These are phyloP conservation scores for Kitagawia praeruptora DNA, from an alignment of 129 eudicot species.

Conservation along the genomic window DNA sequence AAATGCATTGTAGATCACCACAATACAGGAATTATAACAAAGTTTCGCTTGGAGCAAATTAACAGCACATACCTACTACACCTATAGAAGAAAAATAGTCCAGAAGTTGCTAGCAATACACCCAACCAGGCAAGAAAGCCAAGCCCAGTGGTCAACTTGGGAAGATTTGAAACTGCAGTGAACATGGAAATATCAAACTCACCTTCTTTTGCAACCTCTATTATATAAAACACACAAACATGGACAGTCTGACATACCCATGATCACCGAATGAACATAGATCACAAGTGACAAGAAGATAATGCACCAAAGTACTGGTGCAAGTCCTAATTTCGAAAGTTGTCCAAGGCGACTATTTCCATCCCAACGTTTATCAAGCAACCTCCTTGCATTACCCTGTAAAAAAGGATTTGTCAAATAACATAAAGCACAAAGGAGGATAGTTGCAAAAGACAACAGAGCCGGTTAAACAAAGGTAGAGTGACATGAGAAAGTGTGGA, in stretches of 20 bases:
- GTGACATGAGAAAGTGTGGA: neutral
- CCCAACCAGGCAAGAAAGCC: constrained; percentile 84
- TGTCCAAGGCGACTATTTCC: constrained; percentile 51
- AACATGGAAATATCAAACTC: neutral
- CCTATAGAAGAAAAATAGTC: constrained; percentile 69
- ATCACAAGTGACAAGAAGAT: constrained; percentile 61
- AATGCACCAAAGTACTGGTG: constrained; percentile 73
- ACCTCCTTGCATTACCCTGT: constrained; percentile 90
- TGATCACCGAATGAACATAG: constrained; percentile 67
- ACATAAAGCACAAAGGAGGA: neutral
- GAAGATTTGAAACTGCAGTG: constrained; percentile 62
- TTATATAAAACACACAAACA: neutral
- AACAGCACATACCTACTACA: constrained; percentile 68
- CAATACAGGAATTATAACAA: neutral
- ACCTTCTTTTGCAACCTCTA: neutral
- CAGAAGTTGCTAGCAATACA: constrained; percentile 53
- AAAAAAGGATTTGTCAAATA: constrained; percentile 20
- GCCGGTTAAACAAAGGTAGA: neutral
- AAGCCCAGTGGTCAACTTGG: constrained; percentile 63
- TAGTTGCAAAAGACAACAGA: neutral
- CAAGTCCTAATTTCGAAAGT: constrained; percentile 82
- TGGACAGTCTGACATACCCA: constrained; percentile 36
- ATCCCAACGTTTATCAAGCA: constrained; percentile 78
- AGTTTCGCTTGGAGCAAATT: neutral
- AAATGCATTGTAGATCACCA: neutral